phyloP scores from a whole-genome alignment of 345 rosid genomes.

The Populus nigra region DNA sequence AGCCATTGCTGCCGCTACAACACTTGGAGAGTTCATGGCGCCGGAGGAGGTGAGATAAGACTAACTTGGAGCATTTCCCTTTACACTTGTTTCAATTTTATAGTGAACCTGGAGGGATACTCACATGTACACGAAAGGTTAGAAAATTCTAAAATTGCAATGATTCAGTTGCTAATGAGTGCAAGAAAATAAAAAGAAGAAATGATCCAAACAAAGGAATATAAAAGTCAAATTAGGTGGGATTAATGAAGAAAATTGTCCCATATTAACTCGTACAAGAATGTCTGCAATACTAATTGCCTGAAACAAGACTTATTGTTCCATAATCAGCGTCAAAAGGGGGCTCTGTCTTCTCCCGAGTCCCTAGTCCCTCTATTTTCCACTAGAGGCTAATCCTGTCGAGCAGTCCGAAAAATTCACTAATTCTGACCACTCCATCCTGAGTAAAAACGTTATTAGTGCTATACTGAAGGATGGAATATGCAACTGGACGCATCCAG shows the following conservation, averaged over 20 bases:
- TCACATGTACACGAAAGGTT: constrained; percentile 6
- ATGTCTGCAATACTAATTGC: not conserved
- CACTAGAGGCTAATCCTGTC: not conserved
- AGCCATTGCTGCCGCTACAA: constrained; percentile 14
- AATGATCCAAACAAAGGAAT: not conserved
- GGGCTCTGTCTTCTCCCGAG: not conserved
- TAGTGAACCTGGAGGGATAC: constrained; percentile 14
- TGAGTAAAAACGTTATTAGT: not conserved
- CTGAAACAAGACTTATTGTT: not conserved
- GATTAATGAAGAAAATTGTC: not conserved
- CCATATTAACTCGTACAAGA: not conserved
- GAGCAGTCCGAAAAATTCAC: too few relatives aligned
- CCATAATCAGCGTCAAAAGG: too few relatives aligned
- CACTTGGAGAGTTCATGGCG: constrained; percentile 24
- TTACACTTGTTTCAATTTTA: not conserved
- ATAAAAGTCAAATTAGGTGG: constrained; percentile 7
- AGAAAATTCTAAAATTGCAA: not conserved
- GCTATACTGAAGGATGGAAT: not conserved
- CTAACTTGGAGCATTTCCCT: not conserved
- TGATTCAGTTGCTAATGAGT: constrained; percentile 11
- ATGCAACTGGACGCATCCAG: not conserved
- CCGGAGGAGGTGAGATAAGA: not conserved
- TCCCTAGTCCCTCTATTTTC: not conserved
- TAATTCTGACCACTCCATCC: not conserved
- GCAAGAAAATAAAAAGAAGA: constrained; percentile 14